Evolutionary conservation across 805 yeast genomes (phyloP).

Genomic region (Kuraishia piskuri): DNA sequence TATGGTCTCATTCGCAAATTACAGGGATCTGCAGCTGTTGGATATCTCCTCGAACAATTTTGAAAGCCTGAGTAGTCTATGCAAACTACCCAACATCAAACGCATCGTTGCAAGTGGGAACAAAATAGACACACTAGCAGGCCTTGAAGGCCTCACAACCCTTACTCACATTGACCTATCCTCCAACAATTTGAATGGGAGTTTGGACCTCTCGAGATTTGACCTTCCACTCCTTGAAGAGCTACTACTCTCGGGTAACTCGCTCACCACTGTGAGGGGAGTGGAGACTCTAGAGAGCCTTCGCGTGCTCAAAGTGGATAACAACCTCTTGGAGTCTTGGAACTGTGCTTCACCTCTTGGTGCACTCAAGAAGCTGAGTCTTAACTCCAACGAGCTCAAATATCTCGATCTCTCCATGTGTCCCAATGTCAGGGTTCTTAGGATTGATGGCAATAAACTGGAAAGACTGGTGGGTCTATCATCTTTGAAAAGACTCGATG

Average conservation of each 20-base stretch:
- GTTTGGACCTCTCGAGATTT: constrained; percentile 25
- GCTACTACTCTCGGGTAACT: constrained; percentile 33
- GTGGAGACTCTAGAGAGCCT: constrained; percentile 27
- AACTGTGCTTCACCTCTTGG: constrained; percentile 11
- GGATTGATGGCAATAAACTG: constrained; percentile 33
- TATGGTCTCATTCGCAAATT: constrained; percentile 30
- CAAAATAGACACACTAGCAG: constrained; percentile 24
- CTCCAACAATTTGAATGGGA: constrained; percentile 30
- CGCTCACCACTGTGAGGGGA: constrained; percentile 23
- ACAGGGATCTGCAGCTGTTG: constrained; percentile 32
- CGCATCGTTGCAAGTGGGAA: constrained; percentile 30
- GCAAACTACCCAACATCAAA: constrained; percentile 31
- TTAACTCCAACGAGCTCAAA: constrained; percentile 29
- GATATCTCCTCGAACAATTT: constrained; percentile 30
- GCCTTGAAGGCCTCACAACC: constrained; percentile 29
- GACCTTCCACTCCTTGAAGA: constrained; percentile 33
- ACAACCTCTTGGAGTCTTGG: constrained; percentile 27
- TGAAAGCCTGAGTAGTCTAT: constrained; percentile 26
- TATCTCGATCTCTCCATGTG: constrained; percentile 23
- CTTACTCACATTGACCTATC: constrained; percentile 32
- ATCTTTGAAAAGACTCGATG: constrained; percentile 26
- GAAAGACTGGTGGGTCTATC: constrained; percentile 17
- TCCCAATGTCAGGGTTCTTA: constrained; percentile 32
- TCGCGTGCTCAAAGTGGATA: constrained; percentile 31
- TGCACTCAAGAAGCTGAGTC: constrained; percentile 27